Conservation (phyloP, 441 rosid genomes). For the Adansonia rubrostipa region DNA sequence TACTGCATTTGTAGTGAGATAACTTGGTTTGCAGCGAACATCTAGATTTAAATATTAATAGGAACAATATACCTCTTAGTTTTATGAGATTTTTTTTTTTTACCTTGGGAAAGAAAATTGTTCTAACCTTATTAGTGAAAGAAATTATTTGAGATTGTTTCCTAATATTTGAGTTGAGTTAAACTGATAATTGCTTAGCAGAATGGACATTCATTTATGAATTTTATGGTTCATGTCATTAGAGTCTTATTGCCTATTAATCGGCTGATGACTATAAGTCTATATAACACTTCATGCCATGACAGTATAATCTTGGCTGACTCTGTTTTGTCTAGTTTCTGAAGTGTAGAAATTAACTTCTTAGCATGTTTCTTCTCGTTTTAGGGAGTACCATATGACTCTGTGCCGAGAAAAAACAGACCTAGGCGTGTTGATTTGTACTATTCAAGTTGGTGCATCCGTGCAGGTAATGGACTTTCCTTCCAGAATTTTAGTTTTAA, state of each 20-base stretch:
- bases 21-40: not conserved
- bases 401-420: slow-evolving; percentile 72
- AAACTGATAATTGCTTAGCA: not conserved
- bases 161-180: not conserved
- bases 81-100: not conserved
- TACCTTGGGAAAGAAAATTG: not conserved
- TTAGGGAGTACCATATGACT: slow-evolving; percentile 79
- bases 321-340: not conserved
- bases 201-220: not conserved
- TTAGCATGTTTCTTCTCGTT: slow-evolving; percentile 30
- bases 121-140: not conserved
- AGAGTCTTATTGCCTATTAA: not conserved
- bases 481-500: slow-evolving; percentile 2
- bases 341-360: not conserved
- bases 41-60: not conserved
- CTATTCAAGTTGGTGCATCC: slow-evolving; percentile 95
- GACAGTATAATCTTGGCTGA: not conserved
- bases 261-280: not conserved
- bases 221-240: not conserved
- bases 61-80: not conserved
- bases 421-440: slow-evolving; percentile 90
- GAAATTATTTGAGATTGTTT: slow-evolving; percentile 1
- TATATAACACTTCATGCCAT: not conserved
- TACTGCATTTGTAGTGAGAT: not conserved
- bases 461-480: slow-evolving; percentile 59